Percentiles rank a stretch among this genome's conserved stretches.
These are phyloP conservation scores for Omphalea diandra DNA, from an alignment of 441 rosid species.

Conservation along the genomic window DNA sequence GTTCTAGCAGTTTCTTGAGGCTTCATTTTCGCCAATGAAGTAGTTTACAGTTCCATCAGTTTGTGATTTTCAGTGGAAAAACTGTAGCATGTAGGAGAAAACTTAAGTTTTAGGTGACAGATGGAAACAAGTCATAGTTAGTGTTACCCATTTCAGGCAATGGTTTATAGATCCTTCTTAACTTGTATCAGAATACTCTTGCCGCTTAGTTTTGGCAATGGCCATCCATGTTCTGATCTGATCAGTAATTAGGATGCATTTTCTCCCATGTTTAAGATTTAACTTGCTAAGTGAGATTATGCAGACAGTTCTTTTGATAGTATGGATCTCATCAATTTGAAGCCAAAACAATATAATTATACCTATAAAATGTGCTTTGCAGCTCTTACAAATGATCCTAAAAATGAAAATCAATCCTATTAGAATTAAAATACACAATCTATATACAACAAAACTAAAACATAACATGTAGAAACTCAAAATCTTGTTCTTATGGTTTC, in stretches of 20 bases:
- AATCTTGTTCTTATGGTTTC: conserved; percentile 21
- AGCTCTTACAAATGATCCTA: conserved; percentile 3
- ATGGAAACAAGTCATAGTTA: conserved; percentile 16
- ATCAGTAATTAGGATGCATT: conserved; percentile 9
- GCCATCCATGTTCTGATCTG: conserved; percentile 2
- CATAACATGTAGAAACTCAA: background rate
- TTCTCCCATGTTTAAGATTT: background rate
- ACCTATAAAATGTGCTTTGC: background rate
- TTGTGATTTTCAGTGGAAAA: conserved; percentile 30
- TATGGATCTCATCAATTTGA: background rate
- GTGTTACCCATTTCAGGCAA: conserved; percentile 19
- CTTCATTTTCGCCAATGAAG: conserved; percentile 11
- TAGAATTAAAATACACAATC: conserved; percentile 7
- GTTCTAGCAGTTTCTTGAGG: conserved; percentile 26
- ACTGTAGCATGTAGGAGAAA: too few relatives aligned
- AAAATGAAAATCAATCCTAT: background rate
- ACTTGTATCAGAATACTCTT: conserved; percentile 3
- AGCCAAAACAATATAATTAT: background rate
- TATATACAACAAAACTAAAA: background rate
- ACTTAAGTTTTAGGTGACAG: conserved; percentile 13
- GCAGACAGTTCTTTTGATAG: background rate
- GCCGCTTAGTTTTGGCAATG: background rate
- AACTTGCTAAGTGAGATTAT: background rate
- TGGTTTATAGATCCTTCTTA: background rate
- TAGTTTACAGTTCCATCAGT: conserved; percentile 1